A percentile compares a stretch with the other conserved stretches of the same genome.
Conservation (phyloP, 2,329 filamentous ascomycete species). For the Aschersonia sp. region DNA sequence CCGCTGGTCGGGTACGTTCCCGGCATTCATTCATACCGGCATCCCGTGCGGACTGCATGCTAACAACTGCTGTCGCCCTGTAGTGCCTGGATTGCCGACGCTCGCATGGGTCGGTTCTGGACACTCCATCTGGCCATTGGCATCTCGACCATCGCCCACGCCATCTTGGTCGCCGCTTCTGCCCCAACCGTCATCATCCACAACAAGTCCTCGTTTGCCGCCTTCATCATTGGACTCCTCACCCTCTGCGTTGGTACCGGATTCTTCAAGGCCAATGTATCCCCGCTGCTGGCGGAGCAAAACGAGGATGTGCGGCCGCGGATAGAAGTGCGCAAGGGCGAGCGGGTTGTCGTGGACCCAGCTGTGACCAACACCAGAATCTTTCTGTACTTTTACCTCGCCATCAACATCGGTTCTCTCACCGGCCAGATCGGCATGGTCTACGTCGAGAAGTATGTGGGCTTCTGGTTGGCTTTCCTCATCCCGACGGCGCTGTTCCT, state of each 20-base stretch:
- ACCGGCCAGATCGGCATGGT: constrained; percentile 45
- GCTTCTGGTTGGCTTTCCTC: constrained; percentile 59
- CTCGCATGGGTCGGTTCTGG: constrained; percentile 57
- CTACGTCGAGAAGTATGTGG: constrained; percentile 62
- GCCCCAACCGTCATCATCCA: constrained; percentile 47
- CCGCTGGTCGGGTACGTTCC: constrained; percentile 33
- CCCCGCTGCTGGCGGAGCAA: constrained; percentile 57
- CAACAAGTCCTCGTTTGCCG: constrained; percentile 41
- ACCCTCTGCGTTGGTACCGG: constrained; percentile 50
- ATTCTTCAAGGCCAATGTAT: constrained; percentile 72
- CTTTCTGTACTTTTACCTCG: constrained; percentile 45
- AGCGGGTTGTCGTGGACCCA: constrained; percentile 58
- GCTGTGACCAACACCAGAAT: constrained; percentile 53
- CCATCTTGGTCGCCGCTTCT: constrained; percentile 50
- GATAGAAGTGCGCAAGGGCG: constrained; percentile 40
- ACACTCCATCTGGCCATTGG: constrained; percentile 56
- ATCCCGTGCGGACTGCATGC: too few species aligned
- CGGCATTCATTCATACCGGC: too few species aligned
- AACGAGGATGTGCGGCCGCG: constrained; percentile 43
- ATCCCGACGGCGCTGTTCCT: constrained; percentile 53
- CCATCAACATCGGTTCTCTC: constrained; percentile 49
- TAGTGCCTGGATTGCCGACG: constrained; percentile 46
- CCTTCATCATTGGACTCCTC: constrained; percentile 52
- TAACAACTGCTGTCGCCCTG: neutral
- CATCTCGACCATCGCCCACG: constrained; percentile 50